Base-by-base conservation (phyloP, 768 basidiomycete species). In the Russula abietina region DNA sequence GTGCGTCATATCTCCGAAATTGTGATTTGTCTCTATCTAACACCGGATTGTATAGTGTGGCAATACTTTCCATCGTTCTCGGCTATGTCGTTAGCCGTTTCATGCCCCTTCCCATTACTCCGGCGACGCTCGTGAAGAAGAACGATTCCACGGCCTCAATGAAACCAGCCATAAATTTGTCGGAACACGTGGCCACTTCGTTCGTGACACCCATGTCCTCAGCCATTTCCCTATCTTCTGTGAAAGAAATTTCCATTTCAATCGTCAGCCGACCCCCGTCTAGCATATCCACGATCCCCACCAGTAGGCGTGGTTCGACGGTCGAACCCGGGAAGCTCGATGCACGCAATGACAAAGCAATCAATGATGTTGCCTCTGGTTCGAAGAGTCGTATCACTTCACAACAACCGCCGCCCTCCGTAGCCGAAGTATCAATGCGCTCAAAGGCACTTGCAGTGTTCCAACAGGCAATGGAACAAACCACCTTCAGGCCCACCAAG, bases 31-130 rank as follows among this genome's bases (percentile, higher is more conserved):
- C 41, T n/a, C 45, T 55, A 16, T 22, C 62, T 66, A 45, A 67
- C 62, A 3, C 49, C 38, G 17, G 48, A n/a, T 49, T 43, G 8
- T 52, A n/a, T 65, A 90, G 88, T 53, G 80, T 90, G 63, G 85
- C 87, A 0, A 71, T 90, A 53, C 74, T 90, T 66, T 87, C 87
- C 43, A 76, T 90, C 43, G 77, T 89, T n/a, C 75, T 88, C 32
- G 77, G 86, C 73, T 84, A 72, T 68, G 49, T 68, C 12, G 77
- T 82, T 70, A 84, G 61, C 59, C 52, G 58, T n/a, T 60, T 32
- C 28, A 39, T 52, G 38, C 61, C 55, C 9, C 19, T 63, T 24
- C 83, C 65, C 78, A 80, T 10, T 70, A 77, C 74, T 71, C 9
- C 70, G 0, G 53, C 72, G 30, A 71, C 71, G 36, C 68, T 74